Base-by-base conservation (phyloP, 306 rosid genomes). In the Quillaja saponaria region DNA sequence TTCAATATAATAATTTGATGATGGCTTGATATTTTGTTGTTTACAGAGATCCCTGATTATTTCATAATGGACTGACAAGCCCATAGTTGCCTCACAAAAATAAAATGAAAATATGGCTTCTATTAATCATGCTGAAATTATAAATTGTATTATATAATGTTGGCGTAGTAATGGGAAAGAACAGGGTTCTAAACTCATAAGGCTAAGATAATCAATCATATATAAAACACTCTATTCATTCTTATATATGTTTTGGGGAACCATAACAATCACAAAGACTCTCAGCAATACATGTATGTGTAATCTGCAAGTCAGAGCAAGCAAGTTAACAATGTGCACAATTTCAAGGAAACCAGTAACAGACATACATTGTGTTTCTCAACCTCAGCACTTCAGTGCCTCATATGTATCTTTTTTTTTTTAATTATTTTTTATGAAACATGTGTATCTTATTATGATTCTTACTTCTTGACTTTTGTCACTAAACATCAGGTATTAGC, bases 111-210 rank as follows among this genome's bases (percentile, higher is more conserved):
- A 5, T 31, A 38, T 61, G 28, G 17, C 34, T 48, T 55, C 41
- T 38, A 47, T 41, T 34, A 52, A 61, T 58, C 60, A 61, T 61
- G 60, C 47, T 15, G 31, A 51, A 13, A 52, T 13, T 41, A 45
- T 61, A 51, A 16, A 21, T 19, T 39, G 10, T 10, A 48, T 34
- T 28, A 53, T 28, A 53, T 12, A 38, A 44, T 49, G 34, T 8
- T 48, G 34, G 48, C 49, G 46, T 49, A 42, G 39, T 20, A 25
- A 13, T 31, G 51, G 19, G 40, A 28, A 10, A 15, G 8, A 49
- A 15, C 44, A 28, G 13, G 13, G 4, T 39, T 37, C 51, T 15
- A 10, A 14, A 42, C 42, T 25, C 10, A 44, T 20, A 55, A 25
- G 10, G 13, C 55, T 14, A 68, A 59, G 56, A 46, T 20, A 19